Percentiles rank a stretch among this genome's conserved stretches.
Evolutionary conservation across 805 yeast species (phyloP).

Genomic region (Nakazawaea populi): DNA sequence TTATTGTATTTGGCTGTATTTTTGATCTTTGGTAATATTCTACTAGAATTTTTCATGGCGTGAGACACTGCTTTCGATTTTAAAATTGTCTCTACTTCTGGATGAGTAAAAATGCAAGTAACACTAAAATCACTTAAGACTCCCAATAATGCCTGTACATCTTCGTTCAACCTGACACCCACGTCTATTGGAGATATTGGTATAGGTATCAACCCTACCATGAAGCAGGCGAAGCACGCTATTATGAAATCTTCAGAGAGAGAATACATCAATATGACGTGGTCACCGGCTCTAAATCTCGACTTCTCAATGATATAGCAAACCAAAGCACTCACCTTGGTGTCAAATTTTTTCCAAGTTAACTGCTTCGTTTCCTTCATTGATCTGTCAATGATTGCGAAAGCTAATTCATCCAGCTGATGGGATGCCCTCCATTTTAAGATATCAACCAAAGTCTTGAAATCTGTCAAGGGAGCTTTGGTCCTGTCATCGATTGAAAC

Average conservation of each 20-base stretch:
- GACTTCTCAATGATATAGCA: constrained; percentile 64
- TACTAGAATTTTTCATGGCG: constrained; percentile 41
- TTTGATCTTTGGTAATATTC: constrained; percentile 45
- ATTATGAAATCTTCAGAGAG: constrained; percentile 81
- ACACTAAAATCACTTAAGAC: constrained; percentile 69
- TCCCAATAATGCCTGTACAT: constrained; percentile 57
- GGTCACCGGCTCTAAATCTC: constrained; percentile 58
- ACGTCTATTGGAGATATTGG: constrained; percentile 74
- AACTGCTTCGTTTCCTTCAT: constrained; percentile 44
- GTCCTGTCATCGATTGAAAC: constrained; percentile 75
- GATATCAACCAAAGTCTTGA: constrained; percentile 63
- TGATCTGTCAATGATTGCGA: constrained; percentile 34
- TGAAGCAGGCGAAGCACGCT: constrained; percentile 80
- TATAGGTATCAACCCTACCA: constrained; percentile 72
- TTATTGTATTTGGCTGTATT: constrained; percentile 58
- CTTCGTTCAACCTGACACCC: constrained; percentile 62
- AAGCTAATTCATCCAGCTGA: constrained; percentile 79
- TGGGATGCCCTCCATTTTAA: constrained; percentile 71
- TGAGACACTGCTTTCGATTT: constrained; percentile 63
- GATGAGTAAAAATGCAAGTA: constrained; percentile 67
- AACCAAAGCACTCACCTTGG: constrained; percentile 68
- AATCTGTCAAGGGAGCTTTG: constrained; percentile 67
- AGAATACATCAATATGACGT: constrained; percentile 77
- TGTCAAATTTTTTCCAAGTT: constrained; percentile 82
- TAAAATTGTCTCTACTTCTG: constrained; percentile 63